Conservation (phyloP, 805 yeast genomes). For the Ogataea nitratoaversa region DNA sequence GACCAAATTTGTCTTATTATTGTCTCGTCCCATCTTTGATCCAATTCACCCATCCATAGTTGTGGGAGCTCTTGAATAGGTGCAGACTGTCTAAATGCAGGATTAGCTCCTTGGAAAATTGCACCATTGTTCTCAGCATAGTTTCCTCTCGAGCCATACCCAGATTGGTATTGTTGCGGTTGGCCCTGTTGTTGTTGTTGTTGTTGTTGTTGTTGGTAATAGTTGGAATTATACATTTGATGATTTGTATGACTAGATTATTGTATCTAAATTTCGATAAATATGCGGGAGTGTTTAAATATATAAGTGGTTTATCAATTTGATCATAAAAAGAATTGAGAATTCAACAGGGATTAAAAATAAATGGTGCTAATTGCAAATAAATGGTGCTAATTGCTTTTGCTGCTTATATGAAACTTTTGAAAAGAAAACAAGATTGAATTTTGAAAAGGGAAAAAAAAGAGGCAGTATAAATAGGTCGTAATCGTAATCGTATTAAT, state of each 20-base stretch:
- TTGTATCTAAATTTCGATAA: background rate
- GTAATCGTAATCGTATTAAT: slow-evolving; percentile 1
- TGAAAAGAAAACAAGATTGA: too few relatives aligned
- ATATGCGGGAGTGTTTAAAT: background rate
- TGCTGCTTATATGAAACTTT: too few relatives aligned
- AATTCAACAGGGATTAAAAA: background rate
- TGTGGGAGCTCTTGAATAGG: slow-evolving; percentile 32
- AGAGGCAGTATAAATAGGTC: too few relatives aligned
- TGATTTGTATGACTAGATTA: too few relatives aligned
- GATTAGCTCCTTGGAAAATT: too few relatives aligned
- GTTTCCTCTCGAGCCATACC: slow-evolving; percentile 6
- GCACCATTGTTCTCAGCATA: too few relatives aligned
- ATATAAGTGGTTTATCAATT: too few relatives aligned
- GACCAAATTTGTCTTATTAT: slow-evolving; percentile 67
- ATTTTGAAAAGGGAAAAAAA: too few relatives aligned
- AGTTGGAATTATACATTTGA: slow-evolving; percentile 12
- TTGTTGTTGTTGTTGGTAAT: slow-evolving; percentile 4
- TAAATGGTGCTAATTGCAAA: too few relatives aligned
- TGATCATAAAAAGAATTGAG: too few relatives aligned
- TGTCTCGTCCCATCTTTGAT: slow-evolving; percentile 76
- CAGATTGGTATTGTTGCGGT: slow-evolving; percentile 8
- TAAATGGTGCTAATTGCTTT: too few relatives aligned
- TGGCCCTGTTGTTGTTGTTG: slow-evolving; percentile 6
- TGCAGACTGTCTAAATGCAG: slow-evolving; percentile 5
- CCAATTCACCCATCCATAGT: slow-evolving; percentile 90